Conservation (phyloP, 2,329 filamentous ascomycete species). For the Clarireedia homoeocarpa region DNA sequence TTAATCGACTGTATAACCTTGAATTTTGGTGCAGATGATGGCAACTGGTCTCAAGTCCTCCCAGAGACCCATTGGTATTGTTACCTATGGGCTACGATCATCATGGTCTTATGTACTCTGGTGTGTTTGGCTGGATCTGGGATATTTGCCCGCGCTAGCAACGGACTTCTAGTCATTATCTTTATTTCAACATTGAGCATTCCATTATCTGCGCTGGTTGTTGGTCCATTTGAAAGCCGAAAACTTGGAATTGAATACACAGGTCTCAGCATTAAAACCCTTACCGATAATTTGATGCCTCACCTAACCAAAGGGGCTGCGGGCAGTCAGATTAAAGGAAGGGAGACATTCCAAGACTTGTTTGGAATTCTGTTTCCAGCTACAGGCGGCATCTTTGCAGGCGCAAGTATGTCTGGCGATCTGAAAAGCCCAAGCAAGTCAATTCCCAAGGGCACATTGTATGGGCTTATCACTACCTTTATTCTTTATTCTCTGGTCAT, state of each 20-base stretch:
- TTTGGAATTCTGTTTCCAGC: slow-evolving; percentile 81
- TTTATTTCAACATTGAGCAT: slow-evolving; percentile 72
- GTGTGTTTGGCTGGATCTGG: slow-evolving; percentile 75
- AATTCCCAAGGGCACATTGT: slow-evolving; percentile 78
- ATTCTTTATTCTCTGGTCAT: slow-evolving; percentile 69
- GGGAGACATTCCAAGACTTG: slow-evolving; percentile 68
- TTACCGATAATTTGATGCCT: slow-evolving; percentile 68
- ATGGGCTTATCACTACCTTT: slow-evolving; percentile 69
- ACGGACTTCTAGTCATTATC: slow-evolving; percentile 64
- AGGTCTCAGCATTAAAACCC: slow-evolving; percentile 61
- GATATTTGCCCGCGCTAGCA: slow-evolving; percentile 74
- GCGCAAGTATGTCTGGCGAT: slow-evolving; percentile 87
- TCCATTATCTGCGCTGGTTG: slow-evolving; percentile 65
- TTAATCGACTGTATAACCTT: slow-evolving; percentile 74
- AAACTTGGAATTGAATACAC: slow-evolving; percentile 66
- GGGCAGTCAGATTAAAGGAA: slow-evolving; percentile 52
- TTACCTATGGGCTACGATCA: slow-evolving; percentile 67
- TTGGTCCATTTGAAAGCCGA: slow-evolving; percentile 57
- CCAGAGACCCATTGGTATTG: slow-evolving; percentile 67
- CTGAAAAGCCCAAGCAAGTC: slow-evolving; percentile 74
- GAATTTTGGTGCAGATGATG: slow-evolving; percentile 55
- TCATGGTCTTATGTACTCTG: slow-evolving; percentile 62
- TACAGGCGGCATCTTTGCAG: slow-evolving; percentile 53
- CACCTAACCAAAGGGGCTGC: slow-evolving; percentile 52
- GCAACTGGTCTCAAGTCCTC: slow-evolving; percentile 51